A percentile compares a stretch with the other conserved stretches of the same genome.
Evolutionary conservation across 352 stramenopile species (phyloP).

Genomic region (Achlya hypogyna): DNA sequence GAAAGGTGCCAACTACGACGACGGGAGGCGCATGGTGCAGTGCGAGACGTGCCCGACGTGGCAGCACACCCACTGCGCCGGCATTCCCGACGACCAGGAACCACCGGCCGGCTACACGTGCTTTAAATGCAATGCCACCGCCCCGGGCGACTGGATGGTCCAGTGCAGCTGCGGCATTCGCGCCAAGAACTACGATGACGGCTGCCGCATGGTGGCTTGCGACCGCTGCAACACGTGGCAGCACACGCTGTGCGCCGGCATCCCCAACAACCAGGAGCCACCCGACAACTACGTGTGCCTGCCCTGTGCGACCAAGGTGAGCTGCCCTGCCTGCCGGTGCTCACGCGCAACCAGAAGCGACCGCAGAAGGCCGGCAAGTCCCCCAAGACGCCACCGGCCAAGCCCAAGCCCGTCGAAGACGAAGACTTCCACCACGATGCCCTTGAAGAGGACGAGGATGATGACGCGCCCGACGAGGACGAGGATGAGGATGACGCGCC

Average conservation of each 20-base stretch:
- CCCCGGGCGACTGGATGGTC: neutral
- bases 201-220: conserved; percentile 22
- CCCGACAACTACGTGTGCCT: conserved; percentile 51
- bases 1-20: conserved; percentile 52
- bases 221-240: conserved; percentile 37
- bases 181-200: conserved; percentile 14
- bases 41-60: conserved; percentile 61
- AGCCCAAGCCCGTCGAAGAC: neutral
- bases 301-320: conserved; percentile 23
- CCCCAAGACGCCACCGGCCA: neutral
- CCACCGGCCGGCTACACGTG: conserved; percentile 49
- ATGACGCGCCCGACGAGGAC: neutral
- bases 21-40: conserved; percentile 59
- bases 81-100: conserved; percentile 40
- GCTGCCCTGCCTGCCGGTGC: neutral
- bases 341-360: neutral
- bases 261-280: conserved; percentile 42
- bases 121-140: conserved; percentile 27
- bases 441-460: conserved; percentile 1
- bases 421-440: neutral
- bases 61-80: conserved; percentile 61
- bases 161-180: conserved; percentile 15
- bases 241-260: conserved; percentile 47
- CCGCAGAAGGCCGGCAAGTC: conserved; percentile 16
- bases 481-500: neutral